phyloP scores from a whole-genome alignment of 1,284 basidiomycete genomes.

The Inonotus obliquus region DNA sequence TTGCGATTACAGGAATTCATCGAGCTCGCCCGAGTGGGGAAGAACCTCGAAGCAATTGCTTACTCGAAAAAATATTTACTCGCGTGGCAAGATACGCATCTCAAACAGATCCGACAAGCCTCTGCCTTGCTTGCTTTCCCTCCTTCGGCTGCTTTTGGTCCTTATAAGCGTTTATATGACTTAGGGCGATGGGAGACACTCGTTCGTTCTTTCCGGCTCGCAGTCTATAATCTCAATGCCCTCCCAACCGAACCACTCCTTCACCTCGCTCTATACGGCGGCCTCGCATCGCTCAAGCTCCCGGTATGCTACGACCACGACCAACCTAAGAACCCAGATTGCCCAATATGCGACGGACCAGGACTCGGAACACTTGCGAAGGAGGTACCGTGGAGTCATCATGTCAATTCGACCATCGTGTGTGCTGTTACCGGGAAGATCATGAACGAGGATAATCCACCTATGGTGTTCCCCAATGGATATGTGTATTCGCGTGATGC shows the following conservation, averaged over 20 bases:
- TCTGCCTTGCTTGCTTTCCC: conserved; percentile 74
- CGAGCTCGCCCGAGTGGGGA: conserved; percentile 75
- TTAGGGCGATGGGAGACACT: conserved; percentile 70
- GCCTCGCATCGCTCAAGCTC: conserved; percentile 82
- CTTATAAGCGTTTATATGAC: conserved; percentile 85
- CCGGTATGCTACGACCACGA: conserved; percentile 65
- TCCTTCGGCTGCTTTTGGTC: conserved; percentile 58
- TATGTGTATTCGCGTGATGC: conserved; percentile 90
- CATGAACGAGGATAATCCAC: conserved; percentile 92
- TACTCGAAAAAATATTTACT: conserved; percentile 83
- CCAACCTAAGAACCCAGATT: conserved; percentile 73
- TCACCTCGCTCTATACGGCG: conserved; percentile 83
- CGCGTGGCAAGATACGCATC: conserved; percentile 78
- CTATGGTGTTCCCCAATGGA: conserved; percentile 89
- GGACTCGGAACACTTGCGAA: conserved; percentile 74
- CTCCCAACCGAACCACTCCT: conserved; percentile 84
- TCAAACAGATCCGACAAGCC: conserved; percentile 72
- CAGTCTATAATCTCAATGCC: conserved; percentile 82
- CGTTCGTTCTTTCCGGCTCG: conserved; percentile 72
- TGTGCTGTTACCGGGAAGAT: conserved; percentile 88
- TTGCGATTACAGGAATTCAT: conserved; percentile 95
- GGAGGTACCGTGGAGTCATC: conserved; percentile 91
- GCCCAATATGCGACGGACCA: conserved; percentile 80
- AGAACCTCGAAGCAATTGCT: conserved; percentile 72
- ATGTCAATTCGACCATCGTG: conserved; percentile 93